Percentiles rank a stretch among this genome's conserved stretches.
Evolutionary conservation across 2,329 filamentous ascomycete genomes (phyloP).

Genomic region (Alternaria atra): DNA sequence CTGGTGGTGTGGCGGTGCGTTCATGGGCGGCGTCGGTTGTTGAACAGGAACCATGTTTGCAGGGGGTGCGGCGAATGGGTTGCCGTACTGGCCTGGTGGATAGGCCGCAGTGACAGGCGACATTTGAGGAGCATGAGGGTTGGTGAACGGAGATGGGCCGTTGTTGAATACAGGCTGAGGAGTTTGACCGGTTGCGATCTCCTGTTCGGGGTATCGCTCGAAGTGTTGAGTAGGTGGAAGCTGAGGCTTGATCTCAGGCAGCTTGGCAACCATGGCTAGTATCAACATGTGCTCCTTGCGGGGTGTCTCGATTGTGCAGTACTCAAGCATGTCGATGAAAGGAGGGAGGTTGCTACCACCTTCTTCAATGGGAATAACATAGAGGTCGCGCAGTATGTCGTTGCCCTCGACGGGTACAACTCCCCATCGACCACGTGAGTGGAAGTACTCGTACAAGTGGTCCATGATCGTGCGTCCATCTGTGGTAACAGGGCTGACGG

Average conservation of each 20-base stretch:
- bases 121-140: constrained; percentile 47
- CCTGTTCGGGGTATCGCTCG: constrained; percentile 31
- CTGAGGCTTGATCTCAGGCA: constrained; percentile 46
- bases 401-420: constrained; percentile 73
- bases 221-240: constrained; percentile 36
- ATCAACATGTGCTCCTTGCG: constrained; percentile 80
- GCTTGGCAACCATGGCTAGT: constrained; percentile 79
- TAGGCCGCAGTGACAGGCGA: constrained; percentile 43
- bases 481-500: constrained; percentile 70
- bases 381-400: constrained; percentile 85
- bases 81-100: constrained; percentile 35
- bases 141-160: constrained; percentile 40
- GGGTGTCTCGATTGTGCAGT: constrained; percentile 78
- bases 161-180: constrained; percentile 30
- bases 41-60: constrained; percentile 14
- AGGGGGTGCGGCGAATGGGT: constrained; percentile 27
- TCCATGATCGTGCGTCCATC: constrained; percentile 70
- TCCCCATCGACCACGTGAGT: constrained; percentile 81
- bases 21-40: constrained; percentile 20
- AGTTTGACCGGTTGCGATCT: constrained; percentile 22
- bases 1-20: constrained; percentile 34
- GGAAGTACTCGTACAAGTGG: constrained; percentile 87
- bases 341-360: constrained; percentile 76
- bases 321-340: constrained; percentile 87
- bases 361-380: constrained; percentile 84